Base-by-base conservation (phyloP, 257 asterid species). In the Ajuga chamaepitys region DNA sequence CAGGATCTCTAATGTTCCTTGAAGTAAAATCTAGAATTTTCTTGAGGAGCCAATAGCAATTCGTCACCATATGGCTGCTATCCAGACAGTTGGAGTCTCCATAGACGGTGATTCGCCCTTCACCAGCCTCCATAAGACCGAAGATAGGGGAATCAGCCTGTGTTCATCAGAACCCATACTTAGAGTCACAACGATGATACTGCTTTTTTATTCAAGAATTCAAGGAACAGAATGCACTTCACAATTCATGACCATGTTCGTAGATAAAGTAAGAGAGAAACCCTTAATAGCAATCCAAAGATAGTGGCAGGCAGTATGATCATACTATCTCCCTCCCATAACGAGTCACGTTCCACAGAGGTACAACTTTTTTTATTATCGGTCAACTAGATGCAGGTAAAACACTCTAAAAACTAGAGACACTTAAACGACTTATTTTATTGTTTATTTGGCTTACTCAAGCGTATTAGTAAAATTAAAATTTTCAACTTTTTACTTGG, bases 21-120 rank as follows among this genome's bases (percentile, higher is more conserved):
- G 95, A 74, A 16, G 96, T 85, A 76, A 89, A 90, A 71, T 88
- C 95, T 72, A 94, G 64, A 70, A 94, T 80, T 66, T 83, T 90
- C 78, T 88, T 90, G 75, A 94, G 83, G 64, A 90, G 99, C 95
- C 95, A 91, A 66, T 81, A 90, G 77, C 99, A 94, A 75, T 94
- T 83, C 61, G 99, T 86, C 62, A 94, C 97, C 97, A 94, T 94
- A 74, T 94, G 99, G 85, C 97, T 94, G 83, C 99, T 88, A 74
- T 94, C 99, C 82, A 94, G 81, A 75, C 99, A 94, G 77, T 94
- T 94, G 73, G 99, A 94, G 67, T 94, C 99, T 57, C 99, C 99
- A 28, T 88, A 89, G n/a, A 88, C 95, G 1, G 89, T 84, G 28
- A 94, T 74, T 67, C 97, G 82, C 56, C 99, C 95, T 32, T 74